A percentile compares a stretch with the other conserved stretches of the same genome.
Conservation (phyloP, 805 yeast genomes). For the Starmerella vaccinii region DNA sequence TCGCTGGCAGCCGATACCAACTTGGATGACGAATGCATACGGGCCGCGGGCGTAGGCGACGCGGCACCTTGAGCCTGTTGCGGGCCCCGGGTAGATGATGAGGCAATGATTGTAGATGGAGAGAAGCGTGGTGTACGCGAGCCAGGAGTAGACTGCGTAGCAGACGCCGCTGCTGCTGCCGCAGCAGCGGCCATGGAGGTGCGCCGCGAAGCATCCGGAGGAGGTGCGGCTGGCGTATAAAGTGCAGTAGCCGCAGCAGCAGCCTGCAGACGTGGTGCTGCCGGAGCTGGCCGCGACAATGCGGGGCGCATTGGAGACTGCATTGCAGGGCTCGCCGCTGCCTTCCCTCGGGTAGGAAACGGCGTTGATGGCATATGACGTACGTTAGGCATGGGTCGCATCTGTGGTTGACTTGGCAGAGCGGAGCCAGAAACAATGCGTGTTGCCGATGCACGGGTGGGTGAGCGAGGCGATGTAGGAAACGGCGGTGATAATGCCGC, state of each 20-base stretch:
- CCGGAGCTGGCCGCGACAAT: slow-evolving; percentile 1
- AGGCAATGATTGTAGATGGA: slow-evolving; percentile 23
- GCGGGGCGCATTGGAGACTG: slow-evolving; percentile 15
- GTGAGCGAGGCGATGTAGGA: slow-evolving; percentile 1
- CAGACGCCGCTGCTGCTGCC: slow-evolving; percentile 22
- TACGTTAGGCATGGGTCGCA: neutral
- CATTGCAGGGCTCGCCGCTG: slow-evolving; percentile 20
- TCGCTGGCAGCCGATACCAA: slow-evolving; percentile 29
- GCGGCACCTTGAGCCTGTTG: slow-evolving; percentile 3
- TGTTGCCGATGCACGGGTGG: neutral
- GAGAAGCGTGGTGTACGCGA: slow-evolving; percentile 13
- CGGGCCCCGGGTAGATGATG: slow-evolving; percentile 1
- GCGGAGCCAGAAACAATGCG: neutral
- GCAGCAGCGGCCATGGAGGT: slow-evolving; percentile 23
- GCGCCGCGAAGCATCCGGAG: slow-evolving; percentile 7
- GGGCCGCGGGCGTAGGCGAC: slow-evolving; percentile 30
- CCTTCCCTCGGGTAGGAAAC: slow-evolving; percentile 9
- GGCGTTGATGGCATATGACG: neutral
- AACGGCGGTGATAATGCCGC: neutral
- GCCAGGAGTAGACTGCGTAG: slow-evolving; percentile 10
- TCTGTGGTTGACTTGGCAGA: neutral
- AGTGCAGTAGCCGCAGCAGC: slow-evolving; percentile 24
- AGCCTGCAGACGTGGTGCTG: slow-evolving; percentile 13
- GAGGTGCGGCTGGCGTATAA: slow-evolving; percentile 10
- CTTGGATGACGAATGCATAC: slow-evolving; percentile 24